Conservation (phyloP, 768 basidiomycete species). For the Naganishia vaughanmartiniae region DNA sequence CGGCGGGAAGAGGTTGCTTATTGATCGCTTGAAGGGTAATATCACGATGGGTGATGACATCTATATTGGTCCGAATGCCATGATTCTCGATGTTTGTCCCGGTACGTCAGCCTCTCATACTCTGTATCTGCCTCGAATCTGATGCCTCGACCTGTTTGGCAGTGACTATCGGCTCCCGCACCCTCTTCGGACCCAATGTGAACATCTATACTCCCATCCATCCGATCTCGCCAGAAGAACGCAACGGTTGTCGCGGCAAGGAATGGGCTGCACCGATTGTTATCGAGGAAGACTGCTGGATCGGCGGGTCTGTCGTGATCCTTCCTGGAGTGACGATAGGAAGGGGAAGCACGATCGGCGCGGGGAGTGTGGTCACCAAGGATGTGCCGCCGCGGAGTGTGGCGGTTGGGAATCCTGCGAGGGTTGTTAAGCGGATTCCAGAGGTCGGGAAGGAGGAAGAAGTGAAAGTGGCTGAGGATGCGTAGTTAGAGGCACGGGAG, state of each 20-base stretch:
- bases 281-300: constrained; percentile 54
- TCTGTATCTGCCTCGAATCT: neutral
- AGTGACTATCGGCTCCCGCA: constrained; percentile 48
- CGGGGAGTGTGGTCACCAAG: constrained; percentile 50
- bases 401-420: constrained; percentile 51
- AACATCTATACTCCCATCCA: constrained; percentile 44
- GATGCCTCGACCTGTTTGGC: constrained; percentile 4
- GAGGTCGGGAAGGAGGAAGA: neutral
- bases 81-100: constrained; percentile 41
- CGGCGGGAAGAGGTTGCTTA: neutral
- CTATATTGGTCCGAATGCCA: constrained; percentile 44
- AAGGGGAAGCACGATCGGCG: constrained; percentile 48
- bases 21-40: neutral
- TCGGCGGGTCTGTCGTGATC: constrained; percentile 49
- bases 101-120: constrained; percentile 36
- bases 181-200: constrained; percentile 49
- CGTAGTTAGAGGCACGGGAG: too few species aligned
- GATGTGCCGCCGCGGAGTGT: constrained; percentile 42
- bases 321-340: constrained; percentile 50
- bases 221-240: constrained; percentile 43
- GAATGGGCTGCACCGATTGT: constrained; percentile 48
- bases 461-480: neutral
- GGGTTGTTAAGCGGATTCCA: constrained; percentile 48
- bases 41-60: constrained; percentile 33
- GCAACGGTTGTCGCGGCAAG: constrained; percentile 44